Evolutionary conservation across 441 rosid genomes (phyloP).

Genomic region (Bruguiera hainesii): DNA sequence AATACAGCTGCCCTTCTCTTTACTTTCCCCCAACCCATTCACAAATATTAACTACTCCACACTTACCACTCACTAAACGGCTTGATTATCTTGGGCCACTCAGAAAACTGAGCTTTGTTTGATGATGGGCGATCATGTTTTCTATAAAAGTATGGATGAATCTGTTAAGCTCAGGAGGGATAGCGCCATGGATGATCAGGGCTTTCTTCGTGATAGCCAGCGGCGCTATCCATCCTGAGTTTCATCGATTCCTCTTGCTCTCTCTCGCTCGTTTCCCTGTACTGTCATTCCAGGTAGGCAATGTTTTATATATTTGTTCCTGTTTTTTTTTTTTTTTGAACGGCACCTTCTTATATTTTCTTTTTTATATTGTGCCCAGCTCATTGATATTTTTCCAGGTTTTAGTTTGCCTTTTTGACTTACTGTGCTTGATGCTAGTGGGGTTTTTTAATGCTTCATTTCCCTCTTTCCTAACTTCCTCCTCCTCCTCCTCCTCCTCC

Average conservation of each 20-base stretch:
- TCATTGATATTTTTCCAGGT: no score
- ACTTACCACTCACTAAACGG: no score
- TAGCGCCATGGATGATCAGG: slow-evolving; percentile 56
- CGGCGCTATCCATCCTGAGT: slow-evolving; percentile 99
- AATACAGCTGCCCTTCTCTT: slow-evolving; percentile 15
- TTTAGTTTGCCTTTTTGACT: no score
- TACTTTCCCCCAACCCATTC: slow-evolving; percentile 6
- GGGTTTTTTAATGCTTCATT: no score
- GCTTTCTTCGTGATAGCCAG: not conserved
- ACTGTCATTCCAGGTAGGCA: not conserved
- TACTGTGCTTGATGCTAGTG: no score
- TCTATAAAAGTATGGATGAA: slow-evolving; percentile 37
- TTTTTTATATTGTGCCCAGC: no score
- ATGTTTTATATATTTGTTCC: not conserved
- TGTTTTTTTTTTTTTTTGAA: not conserved
- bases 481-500: no score
- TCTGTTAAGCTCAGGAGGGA: slow-evolving; percentile 98
- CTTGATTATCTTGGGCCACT: not conserved
- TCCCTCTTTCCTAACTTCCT: no score
- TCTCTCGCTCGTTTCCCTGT: not conserved
- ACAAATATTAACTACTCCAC: not conserved
- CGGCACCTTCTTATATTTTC: no score
- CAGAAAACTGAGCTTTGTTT: not conserved
- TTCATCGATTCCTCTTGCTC: slow-evolving; percentile 77
- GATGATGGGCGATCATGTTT: not conserved